A percentile compares a stretch with the other conserved stretches of the same genome.
phyloP scores from a whole-genome alignment of 169 alveolate genomes.

The Plasmodium relictum region DNA sequence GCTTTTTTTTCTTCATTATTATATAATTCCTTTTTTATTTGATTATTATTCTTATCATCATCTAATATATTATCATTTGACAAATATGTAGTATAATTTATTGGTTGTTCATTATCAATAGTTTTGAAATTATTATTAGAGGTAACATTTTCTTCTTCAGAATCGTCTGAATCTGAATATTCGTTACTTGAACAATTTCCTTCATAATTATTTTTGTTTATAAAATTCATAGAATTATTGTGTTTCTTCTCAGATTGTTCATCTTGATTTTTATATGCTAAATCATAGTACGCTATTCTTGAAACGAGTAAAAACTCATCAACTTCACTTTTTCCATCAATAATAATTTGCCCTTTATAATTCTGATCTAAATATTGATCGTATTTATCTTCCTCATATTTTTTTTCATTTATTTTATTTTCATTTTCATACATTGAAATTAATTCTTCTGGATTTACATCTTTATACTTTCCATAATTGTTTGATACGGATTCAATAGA shows the following conservation, averaged over 20 bases:
- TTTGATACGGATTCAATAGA: slow-evolving; percentile 17
- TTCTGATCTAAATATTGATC: slow-evolving; percentile 59
- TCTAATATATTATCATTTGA: neutral
- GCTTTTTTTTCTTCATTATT: neutral
- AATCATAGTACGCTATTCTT: slow-evolving; percentile 67
- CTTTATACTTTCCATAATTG: slow-evolving; percentile 66
- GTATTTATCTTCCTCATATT: neutral
- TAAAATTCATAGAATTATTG: slow-evolving; percentile 14
- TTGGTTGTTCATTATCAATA: neutral
- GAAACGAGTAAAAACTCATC: slow-evolving; percentile 67
- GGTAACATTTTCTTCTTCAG: slow-evolving; percentile 13
- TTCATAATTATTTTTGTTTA: slow-evolving; percentile 1
- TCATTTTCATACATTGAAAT: slow-evolving; percentile 65
- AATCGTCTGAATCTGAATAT: slow-evolving; percentile 24
- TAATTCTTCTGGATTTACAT: slow-evolving; percentile 64
- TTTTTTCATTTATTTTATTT: neutral
- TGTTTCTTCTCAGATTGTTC: slow-evolving; percentile 13
- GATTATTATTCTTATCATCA: slow-evolving; percentile 1
- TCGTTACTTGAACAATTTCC: slow-evolving; percentile 25
- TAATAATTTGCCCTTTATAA: slow-evolving; percentile 66
- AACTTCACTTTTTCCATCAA: slow-evolving; percentile 76
- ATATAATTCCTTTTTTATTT: neutral
- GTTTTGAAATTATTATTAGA: neutral
- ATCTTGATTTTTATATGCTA: slow-evolving; percentile 36
- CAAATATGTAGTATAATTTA: neutral